Percentiles rank a stretch among this genome's conserved stretches.
Conservation (phyloP, 495 filamentous ascomycete species). For the Mytilinidion resinicola region DNA sequence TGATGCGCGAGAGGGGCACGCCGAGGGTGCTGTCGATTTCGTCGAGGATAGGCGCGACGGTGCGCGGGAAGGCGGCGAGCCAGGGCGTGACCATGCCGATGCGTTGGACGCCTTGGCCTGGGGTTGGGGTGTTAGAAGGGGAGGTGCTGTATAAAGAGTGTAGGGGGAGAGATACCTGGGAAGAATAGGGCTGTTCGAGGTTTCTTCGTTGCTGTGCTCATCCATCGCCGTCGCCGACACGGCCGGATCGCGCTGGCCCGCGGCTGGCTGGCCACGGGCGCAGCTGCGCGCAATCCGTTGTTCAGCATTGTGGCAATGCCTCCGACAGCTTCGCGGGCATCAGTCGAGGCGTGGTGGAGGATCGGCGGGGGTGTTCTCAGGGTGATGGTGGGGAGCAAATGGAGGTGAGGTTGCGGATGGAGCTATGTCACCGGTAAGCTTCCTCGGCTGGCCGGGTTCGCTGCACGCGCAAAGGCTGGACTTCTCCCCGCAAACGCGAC, state of each 20-base stretch:
- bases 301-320: neutral
- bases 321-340: neutral
- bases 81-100: constrained; percentile 86
- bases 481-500: neutral
- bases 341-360: neutral
- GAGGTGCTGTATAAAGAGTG: neutral
- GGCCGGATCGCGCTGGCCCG: neutral
- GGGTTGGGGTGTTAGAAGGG: neutral
- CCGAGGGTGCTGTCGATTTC: constrained; percentile 74
- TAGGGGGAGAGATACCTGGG: constrained; percentile 29
- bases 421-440: neutral
- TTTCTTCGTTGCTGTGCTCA: constrained; percentile 22
- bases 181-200: constrained; percentile 42
- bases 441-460: neutral
- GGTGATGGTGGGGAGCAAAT: neutral
- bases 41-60: constrained; percentile 63
- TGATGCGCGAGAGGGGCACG: constrained; percentile 64
- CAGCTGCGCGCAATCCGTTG: neutral
- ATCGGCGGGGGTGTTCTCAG: neutral
- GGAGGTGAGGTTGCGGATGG: neutral
- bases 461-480: neutral
- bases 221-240: constrained; percentile 20
- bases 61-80: constrained; percentile 74
- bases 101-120: constrained; percentile 91
- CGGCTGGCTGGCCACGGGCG: neutral